phyloP scores from a whole-genome alignment of 2,329 filamentous ascomycete genomes.

The Dendryphion nanum region DNA sequence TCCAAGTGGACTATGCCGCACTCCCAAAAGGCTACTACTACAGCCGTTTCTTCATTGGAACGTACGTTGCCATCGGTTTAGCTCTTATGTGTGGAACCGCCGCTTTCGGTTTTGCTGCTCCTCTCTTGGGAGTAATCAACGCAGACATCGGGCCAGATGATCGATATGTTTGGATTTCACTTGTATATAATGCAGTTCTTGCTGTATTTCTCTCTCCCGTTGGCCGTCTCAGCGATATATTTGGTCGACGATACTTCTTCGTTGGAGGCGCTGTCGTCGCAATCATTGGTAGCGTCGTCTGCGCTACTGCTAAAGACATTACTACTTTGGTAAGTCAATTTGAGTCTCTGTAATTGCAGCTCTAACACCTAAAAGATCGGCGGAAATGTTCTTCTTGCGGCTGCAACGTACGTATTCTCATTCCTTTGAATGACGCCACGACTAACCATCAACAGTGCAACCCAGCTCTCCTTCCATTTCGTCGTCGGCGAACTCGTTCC shows the following conservation, averaged over 20 bases:
- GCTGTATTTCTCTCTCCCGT: constrained; percentile 4
- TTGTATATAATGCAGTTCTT: constrained; percentile 4
- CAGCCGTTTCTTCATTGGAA: not conserved
- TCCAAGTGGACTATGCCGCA: constrained; percentile 10
- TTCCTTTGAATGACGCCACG: not conserved
- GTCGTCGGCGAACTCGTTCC: constrained; percentile 20
- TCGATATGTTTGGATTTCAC: constrained; percentile 7
- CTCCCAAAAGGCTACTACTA: not conserved
- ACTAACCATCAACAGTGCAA: constrained; percentile 6
- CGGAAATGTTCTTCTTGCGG: constrained; percentile 1
- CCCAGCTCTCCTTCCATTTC: constrained; percentile 17
- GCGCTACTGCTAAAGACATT: constrained; percentile 3
- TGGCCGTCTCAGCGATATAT: constrained; percentile 21
- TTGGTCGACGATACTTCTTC: constrained; percentile 27
- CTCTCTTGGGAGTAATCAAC: constrained; percentile 7
- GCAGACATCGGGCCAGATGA: constrained; percentile 7
- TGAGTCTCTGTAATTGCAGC: too few species aligned
- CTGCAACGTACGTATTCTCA: not conserved
- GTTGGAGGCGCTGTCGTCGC: constrained; percentile 24
- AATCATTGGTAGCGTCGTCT: constrained; percentile 7
- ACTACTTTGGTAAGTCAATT: too few species aligned
- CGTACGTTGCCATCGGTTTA: not conserved
- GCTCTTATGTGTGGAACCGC: not conserved
- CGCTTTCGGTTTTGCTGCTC: constrained; percentile 7
- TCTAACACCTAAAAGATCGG: too few species aligned